Evolutionary conservation across 768 basidiomycete genomes (phyloP), one percentile per base, ranked within the genome.

Genomic region (Candolleomyces aberdarensis): DNA sequence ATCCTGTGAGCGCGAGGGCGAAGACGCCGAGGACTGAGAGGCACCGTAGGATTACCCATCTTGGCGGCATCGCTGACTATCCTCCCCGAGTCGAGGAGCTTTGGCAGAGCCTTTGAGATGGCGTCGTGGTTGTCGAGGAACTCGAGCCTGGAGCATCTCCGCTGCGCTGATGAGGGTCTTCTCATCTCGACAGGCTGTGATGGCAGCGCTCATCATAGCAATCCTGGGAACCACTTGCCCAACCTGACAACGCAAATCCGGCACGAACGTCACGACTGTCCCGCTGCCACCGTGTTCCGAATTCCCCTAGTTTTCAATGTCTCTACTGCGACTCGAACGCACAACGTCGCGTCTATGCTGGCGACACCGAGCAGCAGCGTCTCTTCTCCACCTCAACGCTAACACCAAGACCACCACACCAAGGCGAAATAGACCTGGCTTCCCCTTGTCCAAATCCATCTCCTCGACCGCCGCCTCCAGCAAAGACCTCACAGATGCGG

Each of bases 1-100:
- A 79, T 68, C 71, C 29, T n/a, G 54, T 8, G 10, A 43, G 13
- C 13, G 19, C 54, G 6, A 56, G 5, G 17, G 69, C 56, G 46
- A 72, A 39, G 11, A 43, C 14, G 15, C n/a, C 54, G 14, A 56
- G 40, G 17, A 43, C 19, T 43, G 19, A 19, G 9, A 56, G 15
- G 14, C 11, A 32, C 7, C 54, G 54, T 6, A 56, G 13, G 54
- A 19, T 43, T 1, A 56, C 10, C 5, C n/a, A 14, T 56, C 31
- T 56, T 20, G 32, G 40, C 1, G 54, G 32, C 54, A 56, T 56
- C 17, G 54, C 19, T 11, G n/a, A 39, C 9, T 9, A 22, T 57
- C 39, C 41, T 17, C 22, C 14, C 17, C 17, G 44, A 44, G 55
- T 43, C 15, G 13, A 19, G 55, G 11, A 8, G 15, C 15, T 15